phyloP scores from a whole-genome alignment of 2,329 filamentous ascomycete species.

The Dothideomycetes sp. region DNA sequence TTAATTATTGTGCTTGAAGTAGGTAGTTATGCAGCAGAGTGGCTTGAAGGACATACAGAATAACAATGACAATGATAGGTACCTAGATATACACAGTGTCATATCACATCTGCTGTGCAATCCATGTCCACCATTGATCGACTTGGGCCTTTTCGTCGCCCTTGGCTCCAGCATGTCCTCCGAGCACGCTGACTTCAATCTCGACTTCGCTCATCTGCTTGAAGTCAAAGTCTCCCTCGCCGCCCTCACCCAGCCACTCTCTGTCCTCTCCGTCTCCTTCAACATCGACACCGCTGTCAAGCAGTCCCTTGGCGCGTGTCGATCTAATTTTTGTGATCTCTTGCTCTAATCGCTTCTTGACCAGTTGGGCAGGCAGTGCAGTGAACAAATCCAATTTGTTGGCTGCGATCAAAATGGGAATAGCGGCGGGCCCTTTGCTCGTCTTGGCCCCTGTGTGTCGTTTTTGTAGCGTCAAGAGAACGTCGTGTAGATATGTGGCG shows the following conservation, averaged over 20 bases:
- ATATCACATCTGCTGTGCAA: conserved; percentile 61
- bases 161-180: conserved; percentile 60
- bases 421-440: conserved; percentile 48
- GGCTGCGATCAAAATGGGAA: conserved; percentile 75
- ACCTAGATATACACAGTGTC: too few species aligned
- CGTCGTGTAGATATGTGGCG: conserved; percentile 78
- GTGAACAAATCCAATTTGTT: conserved; percentile 98
- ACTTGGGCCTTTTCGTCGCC: conserved; percentile 50
- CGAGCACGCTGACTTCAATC: conserved; percentile 65
- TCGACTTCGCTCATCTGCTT: conserved; percentile 75
- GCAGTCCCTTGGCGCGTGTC: conserved; percentile 68
- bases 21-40: too few species aligned
- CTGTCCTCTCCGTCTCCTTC: conserved; percentile 62
- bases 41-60: too few species aligned
- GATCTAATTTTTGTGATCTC: conserved; percentile 72
- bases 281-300: conserved; percentile 69
- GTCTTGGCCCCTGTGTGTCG: conserved; percentile 50
- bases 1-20: too few species aligned
- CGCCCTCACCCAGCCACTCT: conserved; percentile 74
- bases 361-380: conserved; percentile 67
- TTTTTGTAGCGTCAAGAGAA: conserved; percentile 75
- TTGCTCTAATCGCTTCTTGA: conserved; percentile 64
- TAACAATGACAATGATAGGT: too few species aligned
- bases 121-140: conserved; percentile 84
- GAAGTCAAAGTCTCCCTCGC: conserved; percentile 70